Evolutionary conservation across 1,284 basidiomycete species (phyloP).

Genomic region (Sporisorium exsertum): DNA sequence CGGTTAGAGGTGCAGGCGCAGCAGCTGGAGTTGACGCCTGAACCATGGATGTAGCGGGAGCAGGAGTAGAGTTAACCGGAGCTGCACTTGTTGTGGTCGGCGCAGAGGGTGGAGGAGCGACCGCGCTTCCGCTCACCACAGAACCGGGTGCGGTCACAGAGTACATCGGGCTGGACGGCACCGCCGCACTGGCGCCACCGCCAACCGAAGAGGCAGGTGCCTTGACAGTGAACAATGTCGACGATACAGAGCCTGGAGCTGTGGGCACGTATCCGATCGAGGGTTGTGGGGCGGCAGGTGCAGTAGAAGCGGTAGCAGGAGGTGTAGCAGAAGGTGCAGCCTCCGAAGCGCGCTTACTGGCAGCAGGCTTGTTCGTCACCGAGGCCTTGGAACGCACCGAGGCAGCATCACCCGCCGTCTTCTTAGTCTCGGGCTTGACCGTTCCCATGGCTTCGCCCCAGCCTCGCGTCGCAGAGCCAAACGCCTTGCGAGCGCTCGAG

Average conservation of each 20-base stretch:
- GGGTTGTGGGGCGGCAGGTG: conserved; percentile 19
- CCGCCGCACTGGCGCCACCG: conserved; percentile 6
- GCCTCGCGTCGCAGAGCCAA: conserved; percentile 57
- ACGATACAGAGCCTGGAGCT: conserved; percentile 39
- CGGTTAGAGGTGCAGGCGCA: conserved; percentile 30
- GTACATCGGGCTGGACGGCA: conserved; percentile 38
- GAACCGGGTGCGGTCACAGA: conserved; percentile 38
- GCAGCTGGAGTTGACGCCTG: conserved; percentile 6
- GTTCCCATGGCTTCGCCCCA: conserved; percentile 61
- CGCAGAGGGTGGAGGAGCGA: conserved; percentile 2
- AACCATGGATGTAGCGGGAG: conserved; percentile 1
- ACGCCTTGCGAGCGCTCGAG: conserved; percentile 59
- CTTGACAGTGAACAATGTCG: conserved; percentile 34
- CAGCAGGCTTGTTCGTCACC: conserved; percentile 28
- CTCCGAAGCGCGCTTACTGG: conserved; percentile 17
- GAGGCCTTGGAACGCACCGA: conserved; percentile 40
- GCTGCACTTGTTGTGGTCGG: conserved; percentile 4
- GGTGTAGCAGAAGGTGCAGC: neutral
- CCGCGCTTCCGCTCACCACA: conserved; percentile 16
- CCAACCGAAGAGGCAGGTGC: conserved; percentile 41
- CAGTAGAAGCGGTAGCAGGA: conserved; percentile 9
- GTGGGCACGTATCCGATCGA: conserved; percentile 35
- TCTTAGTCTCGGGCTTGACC: conserved; percentile 35
- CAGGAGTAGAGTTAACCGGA: neutral
- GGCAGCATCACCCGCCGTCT: conserved; percentile 32